Conservation (phyloP, 2,329 filamentous ascomycete genomes). For the Leptosphaerulina australis region DNA sequence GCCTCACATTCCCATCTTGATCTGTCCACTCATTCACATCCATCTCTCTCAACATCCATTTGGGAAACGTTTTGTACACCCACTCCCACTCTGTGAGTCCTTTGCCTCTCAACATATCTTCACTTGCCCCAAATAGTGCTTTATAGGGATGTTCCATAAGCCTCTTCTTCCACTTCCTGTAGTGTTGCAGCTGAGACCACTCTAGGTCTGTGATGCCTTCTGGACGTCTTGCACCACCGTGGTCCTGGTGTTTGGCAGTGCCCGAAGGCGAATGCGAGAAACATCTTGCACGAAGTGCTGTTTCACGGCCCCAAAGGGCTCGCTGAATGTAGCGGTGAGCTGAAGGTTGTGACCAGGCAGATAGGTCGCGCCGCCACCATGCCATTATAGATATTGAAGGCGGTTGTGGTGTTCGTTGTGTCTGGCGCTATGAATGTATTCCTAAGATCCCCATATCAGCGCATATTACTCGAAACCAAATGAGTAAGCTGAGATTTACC, state of each 20-base stretch:
- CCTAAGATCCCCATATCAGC: background rate
- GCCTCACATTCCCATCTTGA: background rate
- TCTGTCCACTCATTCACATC: slow-evolving; percentile 12
- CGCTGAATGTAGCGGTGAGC: slow-evolving; percentile 33
- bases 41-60: slow-evolving; percentile 42
- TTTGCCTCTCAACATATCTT: slow-evolving; percentile 42
- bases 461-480: no score
- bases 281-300: slow-evolving; percentile 33
- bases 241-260: slow-evolving; percentile 31
- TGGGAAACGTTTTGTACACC: slow-evolving; percentile 38
- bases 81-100: slow-evolving; percentile 41
- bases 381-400: background rate
- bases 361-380: slow-evolving; percentile 40
- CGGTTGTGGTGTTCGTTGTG: background rate
- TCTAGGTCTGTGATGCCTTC: slow-evolving; percentile 37
- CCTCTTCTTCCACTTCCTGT: slow-evolving; percentile 36
- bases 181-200: slow-evolving; percentile 40
- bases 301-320: slow-evolving; percentile 30
- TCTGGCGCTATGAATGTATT: background rate
- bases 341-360: slow-evolving; percentile 28
- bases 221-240: slow-evolving; percentile 24
- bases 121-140: slow-evolving; percentile 51
- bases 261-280: slow-evolving; percentile 36
- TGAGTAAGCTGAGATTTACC: background rate
- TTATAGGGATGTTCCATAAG: slow-evolving; percentile 52